phyloP scores from a whole-genome alignment of 805 yeast genomes.

The Tetrapisispora namnaoensis region DNA sequence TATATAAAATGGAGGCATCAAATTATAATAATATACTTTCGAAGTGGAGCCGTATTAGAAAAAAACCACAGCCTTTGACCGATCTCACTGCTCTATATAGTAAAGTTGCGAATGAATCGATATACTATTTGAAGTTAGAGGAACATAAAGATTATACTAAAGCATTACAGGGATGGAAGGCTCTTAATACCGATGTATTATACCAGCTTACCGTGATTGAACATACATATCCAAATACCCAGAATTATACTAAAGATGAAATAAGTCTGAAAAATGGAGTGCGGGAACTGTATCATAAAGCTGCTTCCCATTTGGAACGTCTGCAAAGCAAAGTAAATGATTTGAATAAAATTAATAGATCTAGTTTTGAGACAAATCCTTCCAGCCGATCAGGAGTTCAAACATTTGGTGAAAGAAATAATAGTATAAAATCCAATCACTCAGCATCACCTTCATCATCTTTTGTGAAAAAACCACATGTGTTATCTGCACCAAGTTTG shows the following conservation, averaged over 20 bases:
- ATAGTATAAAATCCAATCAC: neutral
- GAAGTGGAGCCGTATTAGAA: constrained; percentile 30
- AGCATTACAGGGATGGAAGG: constrained; percentile 66
- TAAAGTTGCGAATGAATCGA: constrained; percentile 50
- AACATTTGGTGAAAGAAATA: constrained; percentile 9
- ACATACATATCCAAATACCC: constrained; percentile 28
- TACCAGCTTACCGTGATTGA: constrained; percentile 47
- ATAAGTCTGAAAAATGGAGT: constrained; percentile 32
- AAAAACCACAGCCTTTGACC: constrained; percentile 51
- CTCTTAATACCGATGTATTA: constrained; percentile 52
- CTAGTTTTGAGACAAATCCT: neutral
- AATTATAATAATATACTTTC: neutral
- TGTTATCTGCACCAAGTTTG: neutral
- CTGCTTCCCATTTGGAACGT: constrained; percentile 34
- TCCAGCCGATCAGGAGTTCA: constrained; percentile 14
- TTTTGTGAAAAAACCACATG: constrained; percentile 9
- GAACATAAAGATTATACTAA: constrained; percentile 42
- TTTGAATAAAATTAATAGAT: neutral
- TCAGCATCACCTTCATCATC: constrained; percentile 12
- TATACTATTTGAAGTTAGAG: constrained; percentile 48
- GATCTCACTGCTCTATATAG: constrained; percentile 52
- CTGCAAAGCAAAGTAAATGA: constrained; percentile 17
- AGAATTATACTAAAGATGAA: constrained; percentile 37
- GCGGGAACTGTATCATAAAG: constrained; percentile 31
- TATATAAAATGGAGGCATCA: constrained; percentile 1